A percentile compares a stretch with the other conserved stretches of the same genome.
These are phyloP conservation scores for Cladophialophora bantiana DNA, from an alignment of 2,329 filamentous ascomycete genomes.

Conservation along the genomic window DNA sequence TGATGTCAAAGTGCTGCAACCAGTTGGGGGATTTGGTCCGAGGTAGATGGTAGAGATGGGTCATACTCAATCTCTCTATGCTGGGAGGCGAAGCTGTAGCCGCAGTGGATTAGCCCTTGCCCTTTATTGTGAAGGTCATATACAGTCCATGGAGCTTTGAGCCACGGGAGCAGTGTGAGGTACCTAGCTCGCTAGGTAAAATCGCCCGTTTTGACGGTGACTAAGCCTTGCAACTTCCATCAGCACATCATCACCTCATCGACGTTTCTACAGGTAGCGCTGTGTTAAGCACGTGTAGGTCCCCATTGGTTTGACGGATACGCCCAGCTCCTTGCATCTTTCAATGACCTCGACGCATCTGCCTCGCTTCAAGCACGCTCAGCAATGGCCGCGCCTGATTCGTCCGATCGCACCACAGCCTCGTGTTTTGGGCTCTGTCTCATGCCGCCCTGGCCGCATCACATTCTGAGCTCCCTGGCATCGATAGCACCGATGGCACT, in stretches of 20 bases:
- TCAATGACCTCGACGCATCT: constrained; percentile 5
- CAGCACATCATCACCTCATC: background rate
- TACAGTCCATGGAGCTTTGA: background rate
- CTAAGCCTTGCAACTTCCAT: background rate
- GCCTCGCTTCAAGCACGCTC: constrained; percentile 16
- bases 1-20: constrained; percentile 7
- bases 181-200: too few relatives aligned
- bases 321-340: background rate
- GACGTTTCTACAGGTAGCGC: background rate
- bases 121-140: background rate
- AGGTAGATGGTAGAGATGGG: background rate
- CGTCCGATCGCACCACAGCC: constrained; percentile 4
- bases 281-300: background rate
- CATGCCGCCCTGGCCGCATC: background rate
- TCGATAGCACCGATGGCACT: background rate
- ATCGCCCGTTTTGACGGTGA: too few relatives aligned
- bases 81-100: background rate
- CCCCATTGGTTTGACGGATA: background rate
- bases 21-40: constrained; percentile 3
- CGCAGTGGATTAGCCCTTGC: background rate
- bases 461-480: background rate
- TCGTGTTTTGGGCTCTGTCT: background rate
- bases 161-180: background rate
- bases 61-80: background rate
- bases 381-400: constrained; percentile 14